These are phyloP conservation scores for Cladophialophora carrionii DNA, from an alignment of 2,329 filamentous ascomycete genomes.

Conservation along the genomic window DNA sequence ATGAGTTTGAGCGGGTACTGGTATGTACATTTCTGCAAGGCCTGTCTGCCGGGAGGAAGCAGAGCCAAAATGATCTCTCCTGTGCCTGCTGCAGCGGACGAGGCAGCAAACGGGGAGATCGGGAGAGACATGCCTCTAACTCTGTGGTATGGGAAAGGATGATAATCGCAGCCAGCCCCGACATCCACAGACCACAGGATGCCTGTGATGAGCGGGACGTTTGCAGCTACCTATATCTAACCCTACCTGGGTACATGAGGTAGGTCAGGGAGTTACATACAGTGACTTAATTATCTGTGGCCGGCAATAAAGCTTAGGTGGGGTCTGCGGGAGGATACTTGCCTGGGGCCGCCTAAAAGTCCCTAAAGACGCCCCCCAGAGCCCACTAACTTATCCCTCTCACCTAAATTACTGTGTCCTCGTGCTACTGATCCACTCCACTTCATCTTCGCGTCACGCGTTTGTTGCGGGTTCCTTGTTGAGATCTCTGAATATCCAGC, in stretches of 20 bases:
- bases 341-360: neutral
- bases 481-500: slow-evolving; percentile 1
- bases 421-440: slow-evolving; percentile 8
- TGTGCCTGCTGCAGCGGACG: slow-evolving; percentile 73
- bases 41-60: slow-evolving; percentile 71
- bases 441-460: slow-evolving; percentile 24
- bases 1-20: slow-evolving; percentile 96
- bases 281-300: neutral
- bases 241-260: neutral
- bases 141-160: neutral
- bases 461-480: slow-evolving; percentile 20
- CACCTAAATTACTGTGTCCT: neutral
- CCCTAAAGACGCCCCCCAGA: neutral
- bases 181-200: no score
- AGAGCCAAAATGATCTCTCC: slow-evolving; percentile 75
- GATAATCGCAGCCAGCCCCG: neutral
- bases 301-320: neutral
- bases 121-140: slow-evolving; percentile 33
- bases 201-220: neutral
- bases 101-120: slow-evolving; percentile 74
- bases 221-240: neutral
- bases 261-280: neutral
- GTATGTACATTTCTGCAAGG: slow-evolving; percentile 75
- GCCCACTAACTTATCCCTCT: neutral
- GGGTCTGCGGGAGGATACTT: neutral